Conservation (phyloP, 176 grass and related monocot genomes). For the maize (Zea mays) region Zm-B73-REFERENCE-NAM-5.0 NC_050098.1:4209501-4210000, state of each 20-base stretch:
- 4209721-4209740: neutral
- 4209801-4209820: constrained; percentile 34
- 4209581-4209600: constrained; percentile 45
- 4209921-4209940: neutral
- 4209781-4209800: constrained; percentile 11
- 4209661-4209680: neutral
- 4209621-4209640: constrained; percentile 20
- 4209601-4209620: constrained; percentile 7
- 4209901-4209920: neutral
- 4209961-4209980: neutral
- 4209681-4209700: neutral
- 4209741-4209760: constrained; percentile 29
- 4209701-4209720: neutral
- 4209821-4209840: constrained; percentile 41
- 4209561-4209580: neutral
- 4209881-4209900: constrained; percentile 36
- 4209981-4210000: constrained; percentile 14
- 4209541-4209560: neutral
- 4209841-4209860: neutral
- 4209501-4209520: constrained; percentile 11
- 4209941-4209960: neutral
- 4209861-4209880: constrained; percentile 43
- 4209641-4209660: constrained; percentile 23
- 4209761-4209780: constrained; percentile 1
- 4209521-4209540: neutral